Conservation (phyloP, 352 stramenopile genomes). For the Globisporangium apiculatum region DNA sequence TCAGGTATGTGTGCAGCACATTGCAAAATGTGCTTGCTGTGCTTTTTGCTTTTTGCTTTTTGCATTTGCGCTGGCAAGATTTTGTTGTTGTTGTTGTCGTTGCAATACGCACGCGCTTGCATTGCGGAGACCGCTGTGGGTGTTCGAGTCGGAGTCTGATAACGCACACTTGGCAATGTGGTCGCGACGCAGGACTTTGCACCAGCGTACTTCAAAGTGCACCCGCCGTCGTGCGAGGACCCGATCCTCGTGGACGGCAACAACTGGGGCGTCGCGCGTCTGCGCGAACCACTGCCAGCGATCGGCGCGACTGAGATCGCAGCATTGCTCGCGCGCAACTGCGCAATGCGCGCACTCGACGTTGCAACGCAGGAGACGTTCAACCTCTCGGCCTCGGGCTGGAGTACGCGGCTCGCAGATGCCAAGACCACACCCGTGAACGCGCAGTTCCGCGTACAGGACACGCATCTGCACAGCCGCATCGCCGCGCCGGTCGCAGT, state of each 20-base stretch:
- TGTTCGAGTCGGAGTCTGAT: background rate
- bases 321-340: constrained; percentile 10
- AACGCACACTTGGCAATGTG: background rate
- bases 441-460: constrained; percentile 42
- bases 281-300: constrained; percentile 47
- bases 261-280: constrained; percentile 8
- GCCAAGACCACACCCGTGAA: constrained; percentile 26
- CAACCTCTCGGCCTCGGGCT: constrained; percentile 14
- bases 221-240: constrained; percentile 10
- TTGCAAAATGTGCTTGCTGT: background rate
- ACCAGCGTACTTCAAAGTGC: constrained; percentile 22
- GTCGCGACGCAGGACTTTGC: constrained; percentile 16
- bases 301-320: constrained; percentile 12
- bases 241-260: constrained; percentile 12
- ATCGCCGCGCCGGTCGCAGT: constrained; percentile 43
- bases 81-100: background rate
- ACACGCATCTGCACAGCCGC: constrained; percentile 30
- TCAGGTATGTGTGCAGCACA: constrained; percentile 7
- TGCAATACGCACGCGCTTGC: background rate
- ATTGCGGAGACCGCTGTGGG: background rate
- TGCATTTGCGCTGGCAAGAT: background rate
- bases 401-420: constrained; percentile 12
- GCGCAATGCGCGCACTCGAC: constrained; percentile 14
- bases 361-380: constrained; percentile 16
- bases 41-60: background rate